Base-by-base conservation (phyloP, 225 moss, liverwort and hornwort species). In the Pleurozium schreberi region DNA sequence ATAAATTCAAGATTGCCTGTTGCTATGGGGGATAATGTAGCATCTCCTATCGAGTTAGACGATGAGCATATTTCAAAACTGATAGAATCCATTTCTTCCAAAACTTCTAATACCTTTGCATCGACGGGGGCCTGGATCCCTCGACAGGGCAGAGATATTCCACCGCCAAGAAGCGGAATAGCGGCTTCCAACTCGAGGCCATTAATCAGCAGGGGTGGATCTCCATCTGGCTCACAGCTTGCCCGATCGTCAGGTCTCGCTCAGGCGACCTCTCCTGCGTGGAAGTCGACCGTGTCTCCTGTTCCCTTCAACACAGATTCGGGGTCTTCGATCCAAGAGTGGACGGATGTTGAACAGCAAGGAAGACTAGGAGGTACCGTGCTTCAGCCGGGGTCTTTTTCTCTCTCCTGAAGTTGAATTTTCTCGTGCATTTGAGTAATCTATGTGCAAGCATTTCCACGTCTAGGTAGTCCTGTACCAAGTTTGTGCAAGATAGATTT, bases 11-110 rank as follows among this genome's bases (percentile, higher is more conserved):
- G 95, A 92, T 96, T 97, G 49, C 96, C 97, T 86, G 92, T 96
- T 93, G 94, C 94, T 86, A 93, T 93, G 86, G 99, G 97, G 66
- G 97, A 99, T 90, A 99, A 95, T 90, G 97, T 96, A 43, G 95
- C 97, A 57, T 99, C 99, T 88, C 99, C 99, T 57, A 99, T 96
- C 80, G 96, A 99, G 92, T 90, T 99, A 84, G 98, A 99, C 75
- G 93, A 97, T 78, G 97, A 97, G 86, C 92, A 95, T 84, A 90
- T 98, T 82, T 91, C 95, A 70, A 97, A 98, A 87, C 81, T 99
- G 50, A 99, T 99, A 59, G 98, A 99, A 58, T 96, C 97, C 57
- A 97, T 99, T 87, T 14, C 97, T 88, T 96, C 97, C 55, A 98
- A 96, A 84, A 93, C 97, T 88, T 83, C 93, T 78, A 95, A 91